These are phyloP conservation scores for Lasiodiplodia citricola DNA, from an alignment of 2,329 filamentous ascomycete genomes.

Conservation along the genomic window DNA sequence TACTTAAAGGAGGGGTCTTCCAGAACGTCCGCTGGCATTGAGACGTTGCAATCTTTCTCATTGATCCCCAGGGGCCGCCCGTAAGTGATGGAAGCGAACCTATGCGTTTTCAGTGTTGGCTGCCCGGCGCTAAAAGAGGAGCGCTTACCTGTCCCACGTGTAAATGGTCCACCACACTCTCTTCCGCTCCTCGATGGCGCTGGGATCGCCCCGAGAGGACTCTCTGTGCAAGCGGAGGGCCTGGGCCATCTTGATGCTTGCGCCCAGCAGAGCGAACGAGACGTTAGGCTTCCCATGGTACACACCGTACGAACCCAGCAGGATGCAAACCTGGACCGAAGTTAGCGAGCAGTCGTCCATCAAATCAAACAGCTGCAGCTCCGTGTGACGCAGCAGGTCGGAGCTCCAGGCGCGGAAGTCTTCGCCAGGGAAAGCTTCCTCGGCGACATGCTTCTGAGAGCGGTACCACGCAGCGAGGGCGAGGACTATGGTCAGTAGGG, in stretches of 20 bases:
- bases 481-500: conserved; percentile 46
- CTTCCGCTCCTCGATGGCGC: conserved; percentile 44
- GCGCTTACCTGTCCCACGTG: conserved; percentile 44
- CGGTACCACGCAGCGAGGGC: conserved; percentile 49
- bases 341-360: conserved; percentile 49
- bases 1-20: conserved; percentile 33
- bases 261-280: conserved; percentile 46
- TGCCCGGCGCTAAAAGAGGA: not conserved
- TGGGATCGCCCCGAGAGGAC: conserved; percentile 30
- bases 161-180: conserved; percentile 52
- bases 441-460: conserved; percentile 32
- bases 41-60: conserved; percentile 47
- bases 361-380: conserved; percentile 45
- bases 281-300: conserved; percentile 51
- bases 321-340: conserved; percentile 46
- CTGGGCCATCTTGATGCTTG: conserved; percentile 46
- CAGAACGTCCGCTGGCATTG: conserved; percentile 41
- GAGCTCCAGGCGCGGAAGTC: conserved; percentile 31
- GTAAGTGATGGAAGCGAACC: conserved; percentile 49
- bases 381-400: conserved; percentile 36
- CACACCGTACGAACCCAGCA: conserved; percentile 49
- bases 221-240: conserved; percentile 43
- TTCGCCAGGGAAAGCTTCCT: conserved; percentile 20
- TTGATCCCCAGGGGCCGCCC: conserved; percentile 50
- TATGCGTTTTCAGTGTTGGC: conserved; percentile 14